These are phyloP conservation scores for Truncatella angustata DNA, from an alignment of 2,329 filamentous ascomycete genomes.

Conservation along the genomic window DNA sequence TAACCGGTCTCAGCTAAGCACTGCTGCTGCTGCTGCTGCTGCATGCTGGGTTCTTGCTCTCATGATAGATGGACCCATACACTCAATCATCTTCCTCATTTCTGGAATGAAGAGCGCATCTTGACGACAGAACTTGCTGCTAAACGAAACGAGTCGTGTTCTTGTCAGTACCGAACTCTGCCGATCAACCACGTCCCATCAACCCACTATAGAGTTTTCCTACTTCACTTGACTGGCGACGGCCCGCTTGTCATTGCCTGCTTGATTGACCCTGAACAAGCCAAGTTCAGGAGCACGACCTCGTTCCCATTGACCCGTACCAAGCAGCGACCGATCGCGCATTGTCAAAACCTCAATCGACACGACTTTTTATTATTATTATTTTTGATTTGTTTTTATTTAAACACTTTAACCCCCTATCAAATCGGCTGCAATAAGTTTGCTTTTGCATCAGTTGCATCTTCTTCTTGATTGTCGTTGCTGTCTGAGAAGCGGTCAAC, in stretches of 20 bases:
- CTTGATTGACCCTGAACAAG: background rate
- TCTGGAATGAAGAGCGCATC: too few relatives aligned
- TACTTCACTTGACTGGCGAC: background rate
- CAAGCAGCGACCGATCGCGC: constrained; percentile 2
- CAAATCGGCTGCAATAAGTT: background rate
- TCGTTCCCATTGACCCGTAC: constrained; percentile 1
- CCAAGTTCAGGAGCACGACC: constrained; percentile 1
- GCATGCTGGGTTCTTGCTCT: background rate
- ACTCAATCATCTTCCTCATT: too few relatives aligned
- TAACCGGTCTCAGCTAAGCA: too few relatives aligned
- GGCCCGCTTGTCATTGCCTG: constrained; percentile 5
- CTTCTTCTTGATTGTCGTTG: constrained; percentile 4
- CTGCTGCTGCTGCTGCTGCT: too few relatives aligned
- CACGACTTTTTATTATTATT: background rate
- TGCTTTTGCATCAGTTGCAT: background rate
- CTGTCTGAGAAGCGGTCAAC: background rate
- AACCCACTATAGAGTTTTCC: background rate
- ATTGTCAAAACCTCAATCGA: background rate
- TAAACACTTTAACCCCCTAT: background rate
- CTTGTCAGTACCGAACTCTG: constrained; percentile 1
- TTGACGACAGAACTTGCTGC: too few relatives aligned
- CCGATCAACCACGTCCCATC: constrained; percentile 4
- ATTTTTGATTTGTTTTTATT: background rate
- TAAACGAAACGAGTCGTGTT: background rate
- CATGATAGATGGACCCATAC: background rate